phyloP scores from a whole-genome alignment of 2,329 filamentous ascomycete species.

The Penicillium sp. region DNA sequence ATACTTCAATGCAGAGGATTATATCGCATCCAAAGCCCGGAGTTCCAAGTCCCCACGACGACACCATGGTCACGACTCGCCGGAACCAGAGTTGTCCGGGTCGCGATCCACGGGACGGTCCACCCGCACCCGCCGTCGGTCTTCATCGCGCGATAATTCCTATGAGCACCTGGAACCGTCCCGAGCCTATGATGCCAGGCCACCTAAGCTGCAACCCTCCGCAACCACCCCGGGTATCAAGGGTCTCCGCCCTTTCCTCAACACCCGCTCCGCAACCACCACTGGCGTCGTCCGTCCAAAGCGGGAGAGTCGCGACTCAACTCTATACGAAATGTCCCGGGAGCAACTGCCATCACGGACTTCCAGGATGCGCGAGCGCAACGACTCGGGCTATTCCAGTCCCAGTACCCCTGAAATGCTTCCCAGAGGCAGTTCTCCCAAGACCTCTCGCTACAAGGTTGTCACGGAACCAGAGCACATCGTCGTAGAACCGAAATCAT shows the following conservation, averaged over 20 bases:
- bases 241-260: conserved; percentile 29
- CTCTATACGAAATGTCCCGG: conserved; percentile 28
- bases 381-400: conserved; percentile 48
- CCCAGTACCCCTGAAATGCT: conserved; percentile 44
- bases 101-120: conserved; percentile 32
- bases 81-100: conserved; percentile 32
- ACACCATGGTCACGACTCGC: conserved; percentile 29
- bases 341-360: conserved; percentile 30
- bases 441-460: conserved; percentile 35
- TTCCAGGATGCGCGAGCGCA: conserved; percentile 39
- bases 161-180: conserved; percentile 31
- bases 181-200: conserved; percentile 24
- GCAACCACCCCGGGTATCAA: conserved; percentile 36
- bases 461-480: conserved; percentile 28
- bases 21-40: conserved; percentile 38
- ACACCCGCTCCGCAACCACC: conserved; percentile 33
- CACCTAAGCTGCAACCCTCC: conserved; percentile 38
- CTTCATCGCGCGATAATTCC: conserved; percentile 33
- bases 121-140: conserved; percentile 27
- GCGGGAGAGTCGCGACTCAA: conserved; percentile 21
- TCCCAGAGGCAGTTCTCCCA: conserved; percentile 33
- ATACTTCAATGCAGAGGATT: conserved; percentile 34
- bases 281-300: conserved; percentile 29
- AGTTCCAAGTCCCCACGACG: conserved; percentile 35
- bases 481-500: conserved; percentile 27